These are phyloP conservation scores for Trametes gibbosa DNA, from an alignment of 768 basidiomycete genomes.

Conservation along the genomic window DNA sequence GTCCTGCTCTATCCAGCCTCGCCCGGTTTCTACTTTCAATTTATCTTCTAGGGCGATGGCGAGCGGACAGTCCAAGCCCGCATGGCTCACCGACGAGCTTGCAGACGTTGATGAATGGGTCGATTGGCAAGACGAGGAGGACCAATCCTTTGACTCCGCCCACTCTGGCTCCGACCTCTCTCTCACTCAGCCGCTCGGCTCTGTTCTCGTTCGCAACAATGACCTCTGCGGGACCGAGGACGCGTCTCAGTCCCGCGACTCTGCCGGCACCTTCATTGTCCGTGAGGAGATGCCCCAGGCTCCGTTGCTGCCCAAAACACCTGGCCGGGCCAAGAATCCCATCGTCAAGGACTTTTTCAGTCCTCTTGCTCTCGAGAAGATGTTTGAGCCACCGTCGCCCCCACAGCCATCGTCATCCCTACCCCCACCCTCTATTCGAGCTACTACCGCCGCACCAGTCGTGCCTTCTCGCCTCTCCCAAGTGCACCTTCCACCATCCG, in stretches of 20 bases:
- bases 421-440: constrained; percentile 2
- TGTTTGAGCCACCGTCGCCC: constrained; percentile 94
- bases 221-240: constrained; percentile 27
- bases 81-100: constrained; percentile 87
- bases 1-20: too few relatives aligned
- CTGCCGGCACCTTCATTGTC: constrained; percentile 72
- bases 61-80: constrained; percentile 41
- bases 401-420: constrained; percentile 33
- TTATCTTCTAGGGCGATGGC: background rate
- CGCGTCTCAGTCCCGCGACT: constrained; percentile 30
- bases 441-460: constrained; percentile 20
- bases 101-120: constrained; percentile 80
- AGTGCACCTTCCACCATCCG: constrained; percentile 30
- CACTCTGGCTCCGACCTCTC: constrained; percentile 28
- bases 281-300: constrained; percentile 60
- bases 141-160: constrained; percentile 33
- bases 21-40: too few relatives aligned
- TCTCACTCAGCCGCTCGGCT: constrained; percentile 49
- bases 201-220: constrained; percentile 39
- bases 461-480: constrained; percentile 39
- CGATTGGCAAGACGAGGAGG: constrained; percentile 49
- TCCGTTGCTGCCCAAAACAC: constrained; percentile 63
- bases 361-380: constrained; percentile 79
- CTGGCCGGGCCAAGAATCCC: constrained; percentile 57
- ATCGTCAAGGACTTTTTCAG: constrained; percentile 82